Evolutionary conservation across 306 rosid genomes (phyloP), one percentile per base, ranked within the genome.

Genomic region (Dalbergia oliveri): DNA sequence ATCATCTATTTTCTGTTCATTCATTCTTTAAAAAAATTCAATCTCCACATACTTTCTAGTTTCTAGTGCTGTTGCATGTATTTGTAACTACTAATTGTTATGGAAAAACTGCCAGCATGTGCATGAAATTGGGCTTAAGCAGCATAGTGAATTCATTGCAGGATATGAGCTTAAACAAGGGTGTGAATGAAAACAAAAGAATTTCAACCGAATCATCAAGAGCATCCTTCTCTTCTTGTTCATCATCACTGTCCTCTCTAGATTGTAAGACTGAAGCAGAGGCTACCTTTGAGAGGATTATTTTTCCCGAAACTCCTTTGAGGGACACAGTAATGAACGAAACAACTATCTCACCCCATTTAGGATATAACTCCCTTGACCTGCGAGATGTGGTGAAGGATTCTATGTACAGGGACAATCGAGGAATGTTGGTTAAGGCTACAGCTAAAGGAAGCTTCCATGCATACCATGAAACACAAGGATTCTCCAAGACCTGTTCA

Each of bases 191-290:
- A 78, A n/a, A 81, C 73, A 94, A 78, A 43, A 88, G 94, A 79
- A 66, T 85, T 63, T 86, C 93, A 11, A 78, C 89, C 2, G 97
- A 94, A 78, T 94, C 97, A 62, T 92, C 94, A 74, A 84, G 97
- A 88, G 92, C 92, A 76, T 92, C 98, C 50, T 89, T 90, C 86
- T 89, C 94, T 57, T 83, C 97, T 60, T 92, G 97, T 89, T 94
- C 98, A 41, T 94, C 98, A 23, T 87, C 97, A 7, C 10, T 87
- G 47, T 92, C 97, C 47, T 90, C 98, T 66, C 33, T 84, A 66
- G 98, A 89, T 12, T 88, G 74, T 75, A 90, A 88, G 70, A 86
- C 88, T 81, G 91, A 87, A 84, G 85, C 69, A 3, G 97, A 93
- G 76, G 81, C 83, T 58, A 78, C 92, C 70, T 85, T 83, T 64